Percentiles rank a stretch among this genome's conserved stretches.
phyloP scores from a whole-genome alignment of 768 basidiomycete species.

The Boletus patriciae region DNA sequence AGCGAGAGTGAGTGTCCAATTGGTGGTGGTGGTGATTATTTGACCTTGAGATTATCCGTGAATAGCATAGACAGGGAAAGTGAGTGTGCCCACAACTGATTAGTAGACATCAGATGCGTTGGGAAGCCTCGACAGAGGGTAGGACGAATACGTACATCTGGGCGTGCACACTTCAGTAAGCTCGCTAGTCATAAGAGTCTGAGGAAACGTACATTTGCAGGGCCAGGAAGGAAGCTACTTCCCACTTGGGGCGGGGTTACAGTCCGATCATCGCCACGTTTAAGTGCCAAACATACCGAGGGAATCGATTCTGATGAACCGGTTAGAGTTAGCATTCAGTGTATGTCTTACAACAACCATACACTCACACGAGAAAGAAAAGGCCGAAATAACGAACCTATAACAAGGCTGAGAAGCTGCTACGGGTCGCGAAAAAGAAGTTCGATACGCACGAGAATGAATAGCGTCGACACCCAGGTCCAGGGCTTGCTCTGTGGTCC shows the following conservation, averaged over 20 bases:
- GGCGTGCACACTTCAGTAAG: background rate
- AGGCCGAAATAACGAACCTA: conserved; percentile 14
- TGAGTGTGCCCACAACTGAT: too few species aligned
- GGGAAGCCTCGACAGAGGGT: too few species aligned
- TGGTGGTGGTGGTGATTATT: too few species aligned
- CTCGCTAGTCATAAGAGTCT: background rate
- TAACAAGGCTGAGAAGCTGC: background rate
- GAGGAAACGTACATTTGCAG: conserved; percentile 1
- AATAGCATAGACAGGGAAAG: background rate
- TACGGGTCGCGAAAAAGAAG: background rate
- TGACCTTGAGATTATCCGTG: background rate
- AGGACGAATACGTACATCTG: conserved; percentile 3
- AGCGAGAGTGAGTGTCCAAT: too few species aligned
- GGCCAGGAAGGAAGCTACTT: background rate
- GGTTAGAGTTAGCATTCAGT: background rate
- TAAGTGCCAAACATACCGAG: background rate
- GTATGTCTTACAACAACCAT: background rate
- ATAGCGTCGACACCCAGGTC: conserved; percentile 1
- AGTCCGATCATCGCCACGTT: background rate
- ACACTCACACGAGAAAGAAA: background rate
- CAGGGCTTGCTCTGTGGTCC: background rate
- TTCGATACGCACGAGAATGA: background rate
- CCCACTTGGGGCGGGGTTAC: background rate
- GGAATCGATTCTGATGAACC: background rate
- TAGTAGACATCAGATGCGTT: background rate